Percentiles rank a stretch among this genome's conserved stretches.
These are phyloP conservation scores for Anisodus acutangulus DNA, from an alignment of 257 asterid genomes.

Conservation along the genomic window DNA sequence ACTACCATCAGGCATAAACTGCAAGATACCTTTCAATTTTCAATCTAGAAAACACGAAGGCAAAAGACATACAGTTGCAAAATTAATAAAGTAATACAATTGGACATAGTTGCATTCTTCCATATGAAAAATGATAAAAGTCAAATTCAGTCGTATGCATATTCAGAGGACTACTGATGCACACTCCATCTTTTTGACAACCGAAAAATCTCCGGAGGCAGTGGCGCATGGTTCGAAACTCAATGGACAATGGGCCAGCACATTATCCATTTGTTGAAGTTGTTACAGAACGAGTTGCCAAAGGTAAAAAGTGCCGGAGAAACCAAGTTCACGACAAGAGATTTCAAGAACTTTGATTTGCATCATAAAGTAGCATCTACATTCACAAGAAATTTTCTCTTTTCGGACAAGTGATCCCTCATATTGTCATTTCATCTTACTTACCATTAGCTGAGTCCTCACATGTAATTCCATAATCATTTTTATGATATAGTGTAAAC, in stretches of 20 bases:
- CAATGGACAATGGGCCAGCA: background rate
- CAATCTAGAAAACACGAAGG: background rate
- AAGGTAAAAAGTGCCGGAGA: constrained; percentile 34
- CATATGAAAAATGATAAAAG: background rate
- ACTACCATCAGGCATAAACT: constrained; percentile 24
- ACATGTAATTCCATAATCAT: constrained; percentile 9
- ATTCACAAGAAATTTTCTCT: background rate
- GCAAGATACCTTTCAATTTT: background rate
- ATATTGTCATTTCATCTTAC: background rate
- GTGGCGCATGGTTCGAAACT: background rate
- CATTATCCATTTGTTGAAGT: constrained; percentile 39
- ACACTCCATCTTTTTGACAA: background rate
- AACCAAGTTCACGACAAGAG: constrained; percentile 9
- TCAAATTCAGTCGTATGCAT: background rate
- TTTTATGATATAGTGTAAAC: background rate
- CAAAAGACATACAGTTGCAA: background rate
- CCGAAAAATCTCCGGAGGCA: background rate
- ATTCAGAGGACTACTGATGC: constrained; percentile 16
- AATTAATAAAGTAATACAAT: background rate
- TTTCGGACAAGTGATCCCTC: constrained; percentile 6
- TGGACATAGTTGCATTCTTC: constrained; percentile 15
- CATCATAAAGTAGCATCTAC: background rate
- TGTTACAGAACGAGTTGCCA: constrained; percentile 29
- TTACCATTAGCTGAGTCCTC: constrained; percentile 7
- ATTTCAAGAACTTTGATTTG: background rate